Conservation (phyloP, 2,329 filamentous ascomycete species). For the Botryotinia convoluta region DNA sequence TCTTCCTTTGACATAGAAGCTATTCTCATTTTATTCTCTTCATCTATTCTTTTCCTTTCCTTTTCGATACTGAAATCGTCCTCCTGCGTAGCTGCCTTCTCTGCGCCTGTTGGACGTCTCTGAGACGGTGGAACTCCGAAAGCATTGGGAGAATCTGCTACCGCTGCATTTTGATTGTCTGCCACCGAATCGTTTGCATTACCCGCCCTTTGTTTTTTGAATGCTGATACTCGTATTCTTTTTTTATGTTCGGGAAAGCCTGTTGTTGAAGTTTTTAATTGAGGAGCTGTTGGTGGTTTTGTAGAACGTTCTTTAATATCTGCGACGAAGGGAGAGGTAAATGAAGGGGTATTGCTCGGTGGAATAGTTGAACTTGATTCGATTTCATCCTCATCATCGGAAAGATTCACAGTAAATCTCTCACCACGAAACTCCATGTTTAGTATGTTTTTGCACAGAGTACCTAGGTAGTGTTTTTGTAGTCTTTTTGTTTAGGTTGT, state of each 20-base stretch:
- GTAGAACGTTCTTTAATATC: constrained; percentile 78
- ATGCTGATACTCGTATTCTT: constrained; percentile 68
- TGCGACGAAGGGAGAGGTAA: constrained; percentile 50
- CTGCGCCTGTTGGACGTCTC: constrained; percentile 26
- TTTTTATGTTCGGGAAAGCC: constrained; percentile 92
- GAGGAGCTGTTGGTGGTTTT: constrained; percentile 62
- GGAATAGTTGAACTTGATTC: constrained; percentile 30
- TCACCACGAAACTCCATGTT: constrained; percentile 55
- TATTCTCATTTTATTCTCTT: constrained; percentile 74
- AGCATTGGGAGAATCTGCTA: constrained; percentile 26
- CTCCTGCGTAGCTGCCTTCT: constrained; percentile 29
- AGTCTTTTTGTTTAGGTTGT: constrained; percentile 15
- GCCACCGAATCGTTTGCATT: constrained; percentile 17
- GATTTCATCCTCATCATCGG: constrained; percentile 47
- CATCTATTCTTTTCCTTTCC: constrained; percentile 73
- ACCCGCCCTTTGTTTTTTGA: constrained; percentile 64
- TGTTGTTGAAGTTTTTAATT: constrained; percentile 53
- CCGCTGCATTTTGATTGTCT: constrained; percentile 24
- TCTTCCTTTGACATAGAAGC: constrained; percentile 77
- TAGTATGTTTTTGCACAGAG: constrained; percentile 18
- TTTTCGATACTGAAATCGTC: constrained; percentile 42
- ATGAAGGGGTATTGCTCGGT: constrained; percentile 32
- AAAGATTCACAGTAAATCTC: constrained; percentile 59
- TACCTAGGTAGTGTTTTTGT: not conserved
- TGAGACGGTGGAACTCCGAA: constrained; percentile 24